These are phyloP conservation scores for Rosa rugosa DNA, from an alignment of 306 rosid species.

Conservation along the genomic window DNA sequence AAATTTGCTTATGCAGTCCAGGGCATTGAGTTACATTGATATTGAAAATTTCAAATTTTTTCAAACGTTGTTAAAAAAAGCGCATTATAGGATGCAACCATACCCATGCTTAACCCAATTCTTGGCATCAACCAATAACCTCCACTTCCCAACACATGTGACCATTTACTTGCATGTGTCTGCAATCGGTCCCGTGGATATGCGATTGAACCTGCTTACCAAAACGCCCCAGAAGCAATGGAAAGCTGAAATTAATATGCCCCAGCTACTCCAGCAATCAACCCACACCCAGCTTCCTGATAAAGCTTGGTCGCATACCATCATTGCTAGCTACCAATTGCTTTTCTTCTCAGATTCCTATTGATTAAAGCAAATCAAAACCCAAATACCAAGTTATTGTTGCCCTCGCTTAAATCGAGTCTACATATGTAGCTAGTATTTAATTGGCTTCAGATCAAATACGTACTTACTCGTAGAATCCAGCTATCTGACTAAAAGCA, in stretches of 20 bases:
- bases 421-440: no score
- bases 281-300: background rate
- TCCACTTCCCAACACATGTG: no score
- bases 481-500: no score
- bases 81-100: background rate
- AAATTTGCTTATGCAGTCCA: background rate
- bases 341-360: constrained; percentile 6
- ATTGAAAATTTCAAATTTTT: no score
- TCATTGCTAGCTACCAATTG: background rate
- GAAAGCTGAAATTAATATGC: background rate
- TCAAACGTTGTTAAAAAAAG: no score
- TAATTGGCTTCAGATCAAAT: no score
- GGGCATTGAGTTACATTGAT: background rate
- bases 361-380: no score
- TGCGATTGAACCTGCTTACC: no score
- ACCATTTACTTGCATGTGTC: no score
- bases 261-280: background rate
- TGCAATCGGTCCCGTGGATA: background rate
- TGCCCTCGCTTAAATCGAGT: no score
- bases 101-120: background rate
- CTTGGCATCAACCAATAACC: background rate
- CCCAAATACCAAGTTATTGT: no score
- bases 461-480: no score
- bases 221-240: background rate
- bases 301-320: background rate